Conservation (phyloP, 2,329 filamentous ascomycete genomes). For the Penicillium carneum region DNA sequence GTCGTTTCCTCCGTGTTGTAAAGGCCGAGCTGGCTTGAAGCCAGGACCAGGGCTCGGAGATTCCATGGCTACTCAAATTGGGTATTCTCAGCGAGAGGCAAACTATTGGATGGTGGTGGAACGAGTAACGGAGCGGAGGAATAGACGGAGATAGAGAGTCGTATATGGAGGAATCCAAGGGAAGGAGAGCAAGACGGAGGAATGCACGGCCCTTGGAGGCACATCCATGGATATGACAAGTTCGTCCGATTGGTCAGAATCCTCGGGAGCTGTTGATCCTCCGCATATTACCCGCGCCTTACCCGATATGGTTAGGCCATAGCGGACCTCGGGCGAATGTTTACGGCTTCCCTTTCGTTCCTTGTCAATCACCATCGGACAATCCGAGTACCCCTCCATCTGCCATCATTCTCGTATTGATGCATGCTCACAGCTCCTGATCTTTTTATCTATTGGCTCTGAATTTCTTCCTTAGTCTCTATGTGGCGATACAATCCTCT, state of each 20-base stretch:
- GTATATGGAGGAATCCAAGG: no score
- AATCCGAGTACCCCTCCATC: neutral
- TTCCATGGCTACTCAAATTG: neutral
- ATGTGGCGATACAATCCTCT: neutral
- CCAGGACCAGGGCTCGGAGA: neutral
- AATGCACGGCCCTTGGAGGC: no score
- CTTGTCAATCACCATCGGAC: neutral
- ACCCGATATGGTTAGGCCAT: no score
- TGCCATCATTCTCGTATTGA: neutral
- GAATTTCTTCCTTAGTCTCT: neutral
- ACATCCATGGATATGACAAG: no score
- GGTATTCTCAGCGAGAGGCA: neutral
- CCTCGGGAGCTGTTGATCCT: neutral
- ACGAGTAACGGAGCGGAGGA: neutral
- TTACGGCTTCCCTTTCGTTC: no score
- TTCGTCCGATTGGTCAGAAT: neutral
- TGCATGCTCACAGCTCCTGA: neutral
- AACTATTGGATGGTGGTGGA: no score
- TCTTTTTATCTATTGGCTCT: neutral
- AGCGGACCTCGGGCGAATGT: no score
- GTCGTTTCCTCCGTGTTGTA: neutral
- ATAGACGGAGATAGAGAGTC: neutral
- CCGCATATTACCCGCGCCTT: neutral
- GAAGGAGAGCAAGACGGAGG: neutral
- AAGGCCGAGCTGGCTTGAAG: neutral